A percentile compares a stretch with the other conserved stretches of the same genome.
These are phyloP conservation scores for Eutypella sp. DNA, from an alignment of 2,329 filamentous ascomycete species.

Conservation along the genomic window DNA sequence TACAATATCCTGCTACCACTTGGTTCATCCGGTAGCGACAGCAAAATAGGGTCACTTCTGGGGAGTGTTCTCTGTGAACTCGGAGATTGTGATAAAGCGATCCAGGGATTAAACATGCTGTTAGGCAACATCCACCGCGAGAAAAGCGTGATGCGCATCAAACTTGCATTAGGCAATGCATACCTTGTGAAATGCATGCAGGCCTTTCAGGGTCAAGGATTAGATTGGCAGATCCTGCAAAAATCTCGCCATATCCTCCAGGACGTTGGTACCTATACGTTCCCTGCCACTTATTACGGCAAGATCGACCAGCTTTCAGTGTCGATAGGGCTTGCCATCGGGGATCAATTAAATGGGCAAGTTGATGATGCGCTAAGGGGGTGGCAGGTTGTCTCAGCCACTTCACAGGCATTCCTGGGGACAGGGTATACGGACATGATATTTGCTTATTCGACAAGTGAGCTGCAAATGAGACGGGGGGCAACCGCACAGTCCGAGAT, in stretches of 20 bases:
- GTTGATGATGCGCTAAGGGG: background rate
- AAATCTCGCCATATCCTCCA: background rate
- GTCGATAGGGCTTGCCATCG: background rate
- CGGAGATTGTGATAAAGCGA: too few relatives aligned
- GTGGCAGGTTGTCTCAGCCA: background rate
- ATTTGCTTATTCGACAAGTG: background rate
- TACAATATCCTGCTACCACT: too few relatives aligned
- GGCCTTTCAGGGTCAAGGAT: background rate
- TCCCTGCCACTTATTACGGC: background rate
- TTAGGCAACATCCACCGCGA: too few relatives aligned
- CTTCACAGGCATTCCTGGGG: background rate
- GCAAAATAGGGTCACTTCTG: too few relatives aligned
- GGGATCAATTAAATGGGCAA: background rate
- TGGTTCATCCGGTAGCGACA: too few relatives aligned
- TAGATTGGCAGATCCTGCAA: background rate
- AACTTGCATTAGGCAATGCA: too few relatives aligned
- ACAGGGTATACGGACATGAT: background rate
- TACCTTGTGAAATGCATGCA: too few relatives aligned
- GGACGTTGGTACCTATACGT: background rate
- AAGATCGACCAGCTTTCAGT: background rate
- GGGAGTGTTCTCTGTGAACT: too few relatives aligned
- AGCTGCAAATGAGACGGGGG: background rate
- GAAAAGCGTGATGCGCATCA: too few relatives aligned
- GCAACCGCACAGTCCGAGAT: background rate
- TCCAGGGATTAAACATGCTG: too few relatives aligned